Evolutionary conservation across 2,329 filamentous ascomycete genomes (phyloP).

Genomic region (Neonectria punicea): DNA sequence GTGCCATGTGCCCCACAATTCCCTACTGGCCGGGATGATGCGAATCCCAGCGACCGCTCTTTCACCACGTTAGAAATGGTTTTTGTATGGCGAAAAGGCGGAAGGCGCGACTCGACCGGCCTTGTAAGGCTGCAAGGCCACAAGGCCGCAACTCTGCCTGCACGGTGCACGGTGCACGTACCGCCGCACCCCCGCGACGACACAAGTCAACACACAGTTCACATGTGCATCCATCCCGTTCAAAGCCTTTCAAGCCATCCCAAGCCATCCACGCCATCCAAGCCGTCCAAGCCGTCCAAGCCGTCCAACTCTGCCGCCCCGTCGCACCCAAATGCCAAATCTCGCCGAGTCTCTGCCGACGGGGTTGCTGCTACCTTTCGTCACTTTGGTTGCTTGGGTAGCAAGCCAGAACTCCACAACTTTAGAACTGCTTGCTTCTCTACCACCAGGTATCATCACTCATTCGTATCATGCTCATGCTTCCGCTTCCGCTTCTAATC

Average conservation of each 20-base stretch:
- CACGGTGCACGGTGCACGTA: neutral
- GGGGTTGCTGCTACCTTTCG: neutral
- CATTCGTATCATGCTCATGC: neutral
- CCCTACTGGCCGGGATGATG: slow-evolving; percentile 28
- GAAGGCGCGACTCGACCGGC: slow-evolving; percentile 29
- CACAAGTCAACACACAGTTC: neutral
- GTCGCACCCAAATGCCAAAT: slow-evolving; percentile 9
- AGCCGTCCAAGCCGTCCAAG: neutral
- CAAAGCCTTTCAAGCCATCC: neutral
- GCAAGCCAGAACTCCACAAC: neutral
- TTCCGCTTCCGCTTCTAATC: neutral
- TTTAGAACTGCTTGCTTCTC: neutral
- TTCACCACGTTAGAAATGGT: slow-evolving; percentile 34
- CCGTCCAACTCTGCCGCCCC: neutral
- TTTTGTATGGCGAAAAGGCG: slow-evolving; percentile 43
- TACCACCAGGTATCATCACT: neutral
- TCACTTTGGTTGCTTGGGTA: too few relatives aligned
- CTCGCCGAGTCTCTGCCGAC: slow-evolving; percentile 22
- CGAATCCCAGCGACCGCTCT: slow-evolving; percentile 22
- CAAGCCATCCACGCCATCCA: neutral
- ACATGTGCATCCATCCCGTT: neutral
- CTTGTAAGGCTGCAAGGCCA: slow-evolving; percentile 8
- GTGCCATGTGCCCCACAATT: neutral
- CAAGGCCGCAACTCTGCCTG: slow-evolving; percentile 8
- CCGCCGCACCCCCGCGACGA: neutral